Evolutionary conservation across 257 asterid genomes (phyloP).

Genomic region (Ehretia macrophylla): DNA sequence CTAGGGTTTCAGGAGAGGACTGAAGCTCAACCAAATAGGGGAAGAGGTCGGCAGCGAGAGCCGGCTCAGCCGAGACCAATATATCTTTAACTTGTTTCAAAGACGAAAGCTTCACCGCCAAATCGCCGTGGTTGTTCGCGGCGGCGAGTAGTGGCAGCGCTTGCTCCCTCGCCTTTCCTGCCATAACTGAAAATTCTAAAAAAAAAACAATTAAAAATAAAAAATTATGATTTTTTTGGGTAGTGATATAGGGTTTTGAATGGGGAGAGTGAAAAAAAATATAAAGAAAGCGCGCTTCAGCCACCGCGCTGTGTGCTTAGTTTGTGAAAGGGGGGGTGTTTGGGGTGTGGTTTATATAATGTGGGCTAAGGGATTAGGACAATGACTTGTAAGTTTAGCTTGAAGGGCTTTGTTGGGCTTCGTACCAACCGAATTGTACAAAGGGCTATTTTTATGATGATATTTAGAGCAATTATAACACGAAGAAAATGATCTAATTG

Average conservation of each 20-base stretch:
- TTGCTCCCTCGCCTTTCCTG: constrained; percentile 51
- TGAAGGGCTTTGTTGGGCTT: too few species aligned
- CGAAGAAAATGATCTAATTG: too few species aligned
- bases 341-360: not conserved
- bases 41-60: constrained; percentile 64
- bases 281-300: not conserved
- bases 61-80: constrained; percentile 56
- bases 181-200: not conserved
- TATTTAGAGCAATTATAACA: too few species aligned
- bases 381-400: not conserved
- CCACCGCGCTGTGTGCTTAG: not conserved
- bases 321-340: not conserved
- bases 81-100: constrained; percentile 79
- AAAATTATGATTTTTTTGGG: not conserved
- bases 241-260: constrained; percentile 44
- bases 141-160: constrained; percentile 83
- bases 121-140: constrained; percentile 88
- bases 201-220: too few species aligned
- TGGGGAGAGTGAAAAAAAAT: not conserved
- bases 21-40: constrained; percentile 82
- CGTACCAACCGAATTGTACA: too few species aligned
- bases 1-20: constrained; percentile 80
- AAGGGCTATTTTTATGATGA: too few species aligned
- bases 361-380: not conserved
- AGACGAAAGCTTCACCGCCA: constrained; percentile 79